These are phyloP conservation scores for Setomelanomma holmii DNA, from an alignment of 2,329 filamentous ascomycete genomes.

Conservation along the genomic window DNA sequence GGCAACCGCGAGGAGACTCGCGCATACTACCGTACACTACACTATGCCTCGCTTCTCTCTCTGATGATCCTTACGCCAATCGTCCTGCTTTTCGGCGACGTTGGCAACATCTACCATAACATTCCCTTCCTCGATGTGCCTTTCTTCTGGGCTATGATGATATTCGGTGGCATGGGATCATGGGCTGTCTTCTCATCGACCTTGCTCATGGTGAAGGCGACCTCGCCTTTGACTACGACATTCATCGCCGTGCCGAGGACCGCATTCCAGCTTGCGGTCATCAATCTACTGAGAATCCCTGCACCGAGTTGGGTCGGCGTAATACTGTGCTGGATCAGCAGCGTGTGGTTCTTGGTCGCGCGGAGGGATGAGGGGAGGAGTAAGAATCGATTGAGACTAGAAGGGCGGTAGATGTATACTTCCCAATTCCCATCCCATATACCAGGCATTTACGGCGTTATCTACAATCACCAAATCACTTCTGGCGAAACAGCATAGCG, in stretches of 20 bases:
- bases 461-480: too few species aligned
- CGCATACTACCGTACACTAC: slow-evolving; percentile 60
- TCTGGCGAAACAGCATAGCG: too few species aligned
- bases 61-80: slow-evolving; percentile 59
- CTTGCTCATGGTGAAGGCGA: slow-evolving; percentile 58
- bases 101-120: slow-evolving; percentile 58
- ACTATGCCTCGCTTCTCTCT: slow-evolving; percentile 60
- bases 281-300: slow-evolving; percentile 58
- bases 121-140: slow-evolving; percentile 63
- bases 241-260: slow-evolving; percentile 59
- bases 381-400: slow-evolving; percentile 40
- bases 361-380: slow-evolving; percentile 51
- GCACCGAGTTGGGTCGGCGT: slow-evolving; percentile 61
- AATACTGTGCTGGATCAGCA: slow-evolving; percentile 58
- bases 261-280: slow-evolving; percentile 57
- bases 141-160: slow-evolving; percentile 63
- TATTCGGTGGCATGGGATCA: slow-evolving; percentile 56
- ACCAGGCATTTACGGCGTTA: too few species aligned
- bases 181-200: slow-evolving; percentile 59
- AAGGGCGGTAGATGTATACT: slow-evolving; percentile 42
- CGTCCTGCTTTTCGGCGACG: slow-evolving; percentile 58
- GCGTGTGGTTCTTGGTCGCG: slow-evolving; percentile 57
- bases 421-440: too few species aligned
- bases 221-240: slow-evolving; percentile 58
- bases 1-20: slow-evolving; percentile 56